Conservation (phyloP, 2,329 filamentous ascomycete species). For the Trichoderma arundinaceum region DNA sequence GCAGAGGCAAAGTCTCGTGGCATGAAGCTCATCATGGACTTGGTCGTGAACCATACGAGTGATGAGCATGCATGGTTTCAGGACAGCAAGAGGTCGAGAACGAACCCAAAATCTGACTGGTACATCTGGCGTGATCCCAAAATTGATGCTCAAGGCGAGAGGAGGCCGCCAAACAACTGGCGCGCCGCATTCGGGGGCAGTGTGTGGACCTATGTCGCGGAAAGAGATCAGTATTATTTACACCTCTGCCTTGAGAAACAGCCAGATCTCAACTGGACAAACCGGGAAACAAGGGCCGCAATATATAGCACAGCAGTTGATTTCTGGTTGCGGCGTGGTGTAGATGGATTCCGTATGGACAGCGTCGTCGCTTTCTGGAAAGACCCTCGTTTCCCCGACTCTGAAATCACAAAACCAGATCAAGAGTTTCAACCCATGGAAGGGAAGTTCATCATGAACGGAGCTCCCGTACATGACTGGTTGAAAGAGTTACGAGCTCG, state of each 20-base stretch:
- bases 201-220: constrained; percentile 47
- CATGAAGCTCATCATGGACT: constrained; percentile 36
- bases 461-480: constrained; percentile 11
- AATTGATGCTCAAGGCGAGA: constrained; percentile 37
- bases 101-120: constrained; percentile 60
- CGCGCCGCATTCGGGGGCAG: constrained; percentile 47
- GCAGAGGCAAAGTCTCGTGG: constrained; percentile 15
- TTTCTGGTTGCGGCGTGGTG: constrained; percentile 69
- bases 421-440: not conserved
- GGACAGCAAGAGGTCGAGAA: constrained; percentile 52
- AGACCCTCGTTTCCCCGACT: not conserved
- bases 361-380: constrained; percentile 47
- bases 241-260: constrained; percentile 67
- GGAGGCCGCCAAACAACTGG: constrained; percentile 53
- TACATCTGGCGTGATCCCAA: constrained; percentile 60
- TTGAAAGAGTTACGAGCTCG: constrained; percentile 14
- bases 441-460: constrained; percentile 2
- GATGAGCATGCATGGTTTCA: constrained; percentile 61
- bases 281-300: constrained; percentile 60
- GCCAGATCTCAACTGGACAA: constrained; percentile 73
- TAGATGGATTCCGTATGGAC: constrained; percentile 64
- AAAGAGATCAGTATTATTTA: constrained; percentile 54
- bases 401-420: not conserved
- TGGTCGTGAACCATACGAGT: constrained; percentile 44
- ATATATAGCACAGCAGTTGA: constrained; percentile 60